phyloP scores from a whole-genome alignment of 108 stramenopile genomes.

The Pseudonitzschia pungens region DNA sequence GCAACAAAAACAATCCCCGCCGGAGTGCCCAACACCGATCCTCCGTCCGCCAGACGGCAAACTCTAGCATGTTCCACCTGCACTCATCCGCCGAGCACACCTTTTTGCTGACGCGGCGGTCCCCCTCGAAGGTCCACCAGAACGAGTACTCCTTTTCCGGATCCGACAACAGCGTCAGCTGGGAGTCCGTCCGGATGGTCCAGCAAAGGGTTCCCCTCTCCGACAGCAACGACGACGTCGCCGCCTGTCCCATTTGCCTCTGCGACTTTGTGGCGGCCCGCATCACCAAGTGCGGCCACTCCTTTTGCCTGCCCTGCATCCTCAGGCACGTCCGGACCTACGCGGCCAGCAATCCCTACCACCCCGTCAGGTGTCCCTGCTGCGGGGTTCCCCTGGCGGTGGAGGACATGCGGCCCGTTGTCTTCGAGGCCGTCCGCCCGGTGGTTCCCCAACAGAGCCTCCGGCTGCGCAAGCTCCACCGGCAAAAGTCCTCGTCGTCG shows the following conservation, averaged over 20 bases:
- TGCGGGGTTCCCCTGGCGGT: conserved; percentile 38
- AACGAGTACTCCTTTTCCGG: conserved; percentile 34
- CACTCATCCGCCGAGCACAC: conserved; percentile 53
- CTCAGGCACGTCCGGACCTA: conserved; percentile 59
- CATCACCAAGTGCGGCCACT: conserved; percentile 81
- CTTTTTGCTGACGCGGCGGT: conserved; percentile 42
- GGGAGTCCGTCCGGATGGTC: conserved; percentile 49
- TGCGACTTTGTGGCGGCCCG: conserved; percentile 53
- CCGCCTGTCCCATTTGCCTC: conserved; percentile 73
- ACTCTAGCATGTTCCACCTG: conserved; percentile 46
- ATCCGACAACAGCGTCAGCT: conserved; percentile 37
- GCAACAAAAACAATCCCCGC: conserved; percentile 14
- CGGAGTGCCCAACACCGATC: conserved; percentile 34
- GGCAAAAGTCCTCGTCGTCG: conserved; percentile 46
- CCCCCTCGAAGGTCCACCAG: conserved; percentile 17
- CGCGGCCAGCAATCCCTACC: conserved; percentile 20
- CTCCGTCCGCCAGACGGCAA: conserved; percentile 37
- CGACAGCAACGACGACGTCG: neutral
- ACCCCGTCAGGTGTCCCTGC: conserved; percentile 51
- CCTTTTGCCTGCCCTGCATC: conserved; percentile 71
- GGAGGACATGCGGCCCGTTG: conserved; percentile 64
- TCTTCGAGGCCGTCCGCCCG: conserved; percentile 40
- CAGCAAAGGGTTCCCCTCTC: conserved; percentile 18
- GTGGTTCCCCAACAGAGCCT: conserved; percentile 20
- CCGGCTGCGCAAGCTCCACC: conserved; percentile 62